Percentiles rank a stretch among this genome's conserved stretches.
phyloP scores from a whole-genome alignment of 1,139 yeast species.

The Zygosaccharomyces pseudobailii region DNA sequence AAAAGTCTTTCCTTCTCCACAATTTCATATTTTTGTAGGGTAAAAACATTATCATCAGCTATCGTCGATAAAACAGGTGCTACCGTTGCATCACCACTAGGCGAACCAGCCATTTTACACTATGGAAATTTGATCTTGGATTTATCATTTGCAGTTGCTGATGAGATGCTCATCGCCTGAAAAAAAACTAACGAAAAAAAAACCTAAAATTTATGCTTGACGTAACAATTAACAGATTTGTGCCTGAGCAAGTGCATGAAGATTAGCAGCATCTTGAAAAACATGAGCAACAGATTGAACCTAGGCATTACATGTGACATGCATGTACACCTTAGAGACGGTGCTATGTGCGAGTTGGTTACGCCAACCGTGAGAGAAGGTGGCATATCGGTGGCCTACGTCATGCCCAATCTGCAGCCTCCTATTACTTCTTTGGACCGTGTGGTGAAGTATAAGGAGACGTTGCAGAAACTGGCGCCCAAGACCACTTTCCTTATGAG shows the following conservation, averaged over 20 bases:
- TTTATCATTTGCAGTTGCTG: neutral
- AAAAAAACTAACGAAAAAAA: neutral
- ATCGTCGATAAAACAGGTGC: constrained; percentile 61
- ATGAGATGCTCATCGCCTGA: constrained; percentile 2
- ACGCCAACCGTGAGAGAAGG: constrained; percentile 89
- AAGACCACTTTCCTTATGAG: constrained; percentile 88
- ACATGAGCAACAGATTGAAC: constrained; percentile 36
- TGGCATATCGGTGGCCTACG: constrained; percentile 84
- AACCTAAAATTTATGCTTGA: neutral
- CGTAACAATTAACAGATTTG: neutral
- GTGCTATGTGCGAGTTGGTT: constrained; percentile 83
- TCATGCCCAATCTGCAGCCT: constrained; percentile 95
- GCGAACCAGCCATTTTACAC: constrained; percentile 3
- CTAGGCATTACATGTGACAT: constrained; percentile 88
- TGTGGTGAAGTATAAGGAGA: constrained; percentile 64
- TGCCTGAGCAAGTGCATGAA: neutral
- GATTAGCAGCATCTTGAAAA: neutral
- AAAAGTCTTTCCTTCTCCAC: constrained; percentile 36
- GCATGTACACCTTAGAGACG: constrained; percentile 95
- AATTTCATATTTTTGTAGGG: constrained; percentile 39
- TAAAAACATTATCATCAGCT: constrained; percentile 51
- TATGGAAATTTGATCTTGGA: neutral
- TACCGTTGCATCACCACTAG: constrained; percentile 12
- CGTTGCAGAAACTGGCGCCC: constrained; percentile 67
- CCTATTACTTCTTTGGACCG: constrained; percentile 79